phyloP scores from a whole-genome alignment of 2,329 filamentous ascomycete genomes.

The Fusarium brevicatenulatum region DNA sequence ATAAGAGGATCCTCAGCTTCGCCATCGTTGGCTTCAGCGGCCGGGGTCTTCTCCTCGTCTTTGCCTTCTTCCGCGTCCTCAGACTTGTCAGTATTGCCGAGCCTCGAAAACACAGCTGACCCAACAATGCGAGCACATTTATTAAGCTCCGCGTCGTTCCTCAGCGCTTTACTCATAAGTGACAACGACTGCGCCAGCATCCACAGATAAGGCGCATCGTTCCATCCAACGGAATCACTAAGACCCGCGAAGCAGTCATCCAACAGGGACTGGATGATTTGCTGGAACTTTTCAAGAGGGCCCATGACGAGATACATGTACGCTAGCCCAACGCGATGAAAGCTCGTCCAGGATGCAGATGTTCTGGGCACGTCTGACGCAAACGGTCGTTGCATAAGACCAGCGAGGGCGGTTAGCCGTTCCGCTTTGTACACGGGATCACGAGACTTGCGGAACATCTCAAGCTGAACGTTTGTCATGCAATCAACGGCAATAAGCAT shows the following conservation, averaged over 20 bases:
- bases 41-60: neutral
- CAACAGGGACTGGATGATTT: neutral
- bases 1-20: fast-evolving
- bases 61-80: neutral
- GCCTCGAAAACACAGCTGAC: neutral
- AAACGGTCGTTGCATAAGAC: neutral
- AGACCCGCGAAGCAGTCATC: neutral
- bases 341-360: neutral
- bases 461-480: neutral
- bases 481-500: neutral
- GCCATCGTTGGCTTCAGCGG: fast-evolving
- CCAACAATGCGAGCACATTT: neutral
- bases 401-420: neutral
- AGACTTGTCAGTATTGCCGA: neutral
- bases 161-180: neutral
- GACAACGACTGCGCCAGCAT: neutral
- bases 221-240: neutral
- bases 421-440: neutral
- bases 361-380: neutral
- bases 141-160: neutral
- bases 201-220: neutral
- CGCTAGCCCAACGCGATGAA: neutral
- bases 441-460: conserved; percentile 6
- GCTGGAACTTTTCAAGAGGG: neutral
- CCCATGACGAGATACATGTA: conserved; percentile 19